Conservation (phyloP, 169 alveolate species). For the Plasmodium ovale region DNA sequence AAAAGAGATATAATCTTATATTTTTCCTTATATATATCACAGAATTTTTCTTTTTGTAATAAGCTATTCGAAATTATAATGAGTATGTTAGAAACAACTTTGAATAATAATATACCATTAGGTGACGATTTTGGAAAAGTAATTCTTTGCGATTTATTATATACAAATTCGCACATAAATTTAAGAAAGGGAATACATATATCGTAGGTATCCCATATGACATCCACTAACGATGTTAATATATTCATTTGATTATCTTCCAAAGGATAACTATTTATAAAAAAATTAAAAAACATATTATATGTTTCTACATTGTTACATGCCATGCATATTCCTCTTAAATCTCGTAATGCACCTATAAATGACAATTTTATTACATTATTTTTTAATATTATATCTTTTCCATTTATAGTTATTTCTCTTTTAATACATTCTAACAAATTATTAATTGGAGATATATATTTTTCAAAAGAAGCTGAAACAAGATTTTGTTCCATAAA, state of each 20-base stretch:
- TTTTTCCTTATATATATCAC: conserved; percentile 90
- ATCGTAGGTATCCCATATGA: conserved; percentile 92
- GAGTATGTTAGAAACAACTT: conserved; percentile 90
- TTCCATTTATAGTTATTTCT: conserved; percentile 80
- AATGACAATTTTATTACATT: conserved; percentile 87
- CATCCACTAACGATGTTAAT: conserved; percentile 90
- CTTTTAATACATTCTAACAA: conserved; percentile 82
- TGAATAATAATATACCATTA: conserved; percentile 92
- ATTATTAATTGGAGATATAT: conserved; percentile 87
- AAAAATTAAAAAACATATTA: conserved; percentile 91
- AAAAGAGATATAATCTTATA: conserved; percentile 93
- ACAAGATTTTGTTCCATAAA: conserved; percentile 88
- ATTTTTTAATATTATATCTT: conserved; percentile 72
- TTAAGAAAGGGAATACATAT: conserved; percentile 93
- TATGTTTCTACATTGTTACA: conserved; percentile 89
- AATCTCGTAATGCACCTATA: conserved; percentile 92
- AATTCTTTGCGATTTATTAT: conserved; percentile 91
- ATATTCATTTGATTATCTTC: conserved; percentile 86
- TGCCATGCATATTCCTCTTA: conserved; percentile 90
- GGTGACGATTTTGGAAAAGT: conserved; percentile 94
- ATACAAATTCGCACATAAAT: conserved; percentile 90
- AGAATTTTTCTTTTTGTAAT: conserved; percentile 84
- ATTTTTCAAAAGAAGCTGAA: conserved; percentile 85
- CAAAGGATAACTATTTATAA: conserved; percentile 90
- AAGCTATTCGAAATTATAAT: conserved; percentile 84